These are phyloP conservation scores for Biscogniauxia sp. DNA, from an alignment of 2,329 filamentous ascomycete species.

Conservation along the genomic window DNA sequence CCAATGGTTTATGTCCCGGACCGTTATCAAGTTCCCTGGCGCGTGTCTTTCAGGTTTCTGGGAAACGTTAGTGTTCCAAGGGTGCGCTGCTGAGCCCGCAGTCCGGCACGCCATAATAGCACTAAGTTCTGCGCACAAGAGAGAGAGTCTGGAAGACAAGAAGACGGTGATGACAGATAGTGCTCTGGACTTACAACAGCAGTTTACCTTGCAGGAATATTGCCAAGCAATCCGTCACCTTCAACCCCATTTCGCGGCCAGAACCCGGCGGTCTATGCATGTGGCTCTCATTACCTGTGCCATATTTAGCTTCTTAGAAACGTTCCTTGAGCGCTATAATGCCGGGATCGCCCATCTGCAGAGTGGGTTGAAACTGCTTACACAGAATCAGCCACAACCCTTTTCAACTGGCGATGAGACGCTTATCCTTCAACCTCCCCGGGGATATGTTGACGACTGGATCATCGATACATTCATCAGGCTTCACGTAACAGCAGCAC, in stretches of 20 bases:
- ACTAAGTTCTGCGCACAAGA: slow-evolving; percentile 35
- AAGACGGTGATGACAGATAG: not conserved
- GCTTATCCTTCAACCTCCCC: slow-evolving; percentile 9
- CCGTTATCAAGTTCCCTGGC: slow-evolving; percentile 36
- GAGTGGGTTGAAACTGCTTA: slow-evolving; percentile 41
- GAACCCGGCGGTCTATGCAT: slow-evolving; percentile 31
- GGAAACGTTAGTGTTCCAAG: slow-evolving; percentile 37
- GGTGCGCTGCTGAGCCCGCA: slow-evolving; percentile 35
- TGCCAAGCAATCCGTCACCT: slow-evolving; percentile 37
- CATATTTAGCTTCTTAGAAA: slow-evolving; percentile 36
- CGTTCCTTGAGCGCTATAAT: slow-evolving; percentile 36
- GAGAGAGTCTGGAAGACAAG: slow-evolving; percentile 11
- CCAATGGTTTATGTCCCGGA: slow-evolving; percentile 43
- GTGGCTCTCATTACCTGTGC: slow-evolving; percentile 39
- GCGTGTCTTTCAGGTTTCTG: slow-evolving; percentile 39
- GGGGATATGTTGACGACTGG: slow-evolving; percentile 38
- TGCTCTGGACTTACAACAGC: slow-evolving; percentile 21
- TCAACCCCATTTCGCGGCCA: slow-evolving; percentile 31
- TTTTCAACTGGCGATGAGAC: slow-evolving; percentile 6
- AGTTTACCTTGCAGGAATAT: slow-evolving; percentile 35
- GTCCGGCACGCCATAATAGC: slow-evolving; percentile 41
- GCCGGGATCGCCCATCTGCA: slow-evolving; percentile 40
- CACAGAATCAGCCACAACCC: slow-evolving; percentile 19
- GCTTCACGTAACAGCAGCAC: slow-evolving; percentile 30
- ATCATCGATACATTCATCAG: slow-evolving; percentile 41